These are phyloP conservation scores for Primulina tabacum DNA, from an alignment of 257 asterid genomes.

Conservation along the genomic window DNA sequence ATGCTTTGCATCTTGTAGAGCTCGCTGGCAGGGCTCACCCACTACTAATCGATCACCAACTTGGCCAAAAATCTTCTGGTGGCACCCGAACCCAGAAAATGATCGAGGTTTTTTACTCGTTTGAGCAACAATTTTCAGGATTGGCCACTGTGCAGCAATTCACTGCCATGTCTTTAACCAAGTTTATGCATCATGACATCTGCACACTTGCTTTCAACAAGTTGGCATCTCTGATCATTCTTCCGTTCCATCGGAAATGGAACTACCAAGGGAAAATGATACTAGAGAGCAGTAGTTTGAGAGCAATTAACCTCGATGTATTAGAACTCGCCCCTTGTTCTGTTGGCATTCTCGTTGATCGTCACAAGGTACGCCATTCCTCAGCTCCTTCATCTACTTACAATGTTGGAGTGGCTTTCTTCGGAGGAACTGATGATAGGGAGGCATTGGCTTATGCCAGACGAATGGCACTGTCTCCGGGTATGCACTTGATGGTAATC, in stretches of 20 bases:
- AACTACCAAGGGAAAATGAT: slow-evolving; percentile 71
- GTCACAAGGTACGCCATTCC: slow-evolving; percentile 49
- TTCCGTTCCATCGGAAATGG: slow-evolving; percentile 81
- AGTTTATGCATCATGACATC: slow-evolving; percentile 77
- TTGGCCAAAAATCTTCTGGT: slow-evolving; percentile 62
- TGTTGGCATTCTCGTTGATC: slow-evolving; percentile 67
- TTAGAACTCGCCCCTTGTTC: slow-evolving; percentile 79
- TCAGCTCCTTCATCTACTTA: slow-evolving; percentile 30
- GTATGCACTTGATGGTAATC: slow-evolving; percentile 51
- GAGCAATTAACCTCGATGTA: slow-evolving; percentile 58
- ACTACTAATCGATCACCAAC: slow-evolving; percentile 58
- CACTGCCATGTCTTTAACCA: slow-evolving; percentile 61
- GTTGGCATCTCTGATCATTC: slow-evolving; percentile 50
- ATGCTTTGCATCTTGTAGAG: slow-evolving; percentile 65
- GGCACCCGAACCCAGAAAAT: slow-evolving; percentile 53
- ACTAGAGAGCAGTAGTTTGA: slow-evolving; percentile 42
- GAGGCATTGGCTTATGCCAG: slow-evolving; percentile 70
- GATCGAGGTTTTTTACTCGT: slow-evolving; percentile 41
- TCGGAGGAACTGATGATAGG: slow-evolving; percentile 83
- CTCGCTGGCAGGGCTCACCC: slow-evolving; percentile 69
- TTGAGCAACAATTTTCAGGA: slow-evolving; percentile 44
- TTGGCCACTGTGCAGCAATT: slow-evolving; percentile 42
- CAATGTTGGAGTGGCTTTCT: slow-evolving; percentile 58
- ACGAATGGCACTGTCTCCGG: slow-evolving; percentile 60
- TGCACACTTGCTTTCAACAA: slow-evolving; percentile 69